Evolutionary conservation across 2,329 filamentous ascomycete species (phyloP), one percentile per base, ranked within the genome.

Genomic region (Claviceps digitariae): DNA sequence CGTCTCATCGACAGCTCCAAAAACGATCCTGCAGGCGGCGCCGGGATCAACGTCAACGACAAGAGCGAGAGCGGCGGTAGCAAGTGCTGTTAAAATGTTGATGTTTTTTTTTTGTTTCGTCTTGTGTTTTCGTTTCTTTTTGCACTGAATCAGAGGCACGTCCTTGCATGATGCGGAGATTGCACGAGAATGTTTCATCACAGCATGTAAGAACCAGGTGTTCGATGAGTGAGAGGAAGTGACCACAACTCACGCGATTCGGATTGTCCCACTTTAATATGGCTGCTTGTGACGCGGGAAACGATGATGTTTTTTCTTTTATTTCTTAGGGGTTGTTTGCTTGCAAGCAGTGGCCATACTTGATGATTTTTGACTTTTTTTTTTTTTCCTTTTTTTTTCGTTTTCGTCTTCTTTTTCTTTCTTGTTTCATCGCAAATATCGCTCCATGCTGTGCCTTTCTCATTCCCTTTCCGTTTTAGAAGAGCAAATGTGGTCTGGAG

Each of bases 1-100:
- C 84, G 89, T 62, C 85, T 96, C 69, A 93, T 96, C 72, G 91
- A 97, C 69, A 94, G 84, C 58, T 82, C 84, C 60, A 89, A 91
- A 76, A 81, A 81, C 58, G 87, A 93, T 61, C 78, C 82, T 63
- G 70, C 76, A 38, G 66, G 73, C 46, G 67, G 69, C 51, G 70
- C 75, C 36, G 82, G 82, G 47, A 83, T 90, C 62, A 87, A 83
- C 66, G 85, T 90, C 62, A 78, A 79, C 60, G 78, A 81, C 62
- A 78, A 78, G 60, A 77, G 76, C 58, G 74, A 75, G 49, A 75
- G 75, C 56, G 71, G 73, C 52, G 76, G 78, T 52, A 76, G 82
- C 64, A 89, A 89, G 72, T 95, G 89, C 49, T 54, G 53, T 46
- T 54, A 52, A 50, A 44, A n/a, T n/a, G n/a, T n/a, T n/a, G n/a